Percentiles rank a stretch among this genome's conserved stretches.
Evolutionary conservation across 179 eudicot genomes (phyloP).

Genomic region (Drosera spatulata): DNA sequence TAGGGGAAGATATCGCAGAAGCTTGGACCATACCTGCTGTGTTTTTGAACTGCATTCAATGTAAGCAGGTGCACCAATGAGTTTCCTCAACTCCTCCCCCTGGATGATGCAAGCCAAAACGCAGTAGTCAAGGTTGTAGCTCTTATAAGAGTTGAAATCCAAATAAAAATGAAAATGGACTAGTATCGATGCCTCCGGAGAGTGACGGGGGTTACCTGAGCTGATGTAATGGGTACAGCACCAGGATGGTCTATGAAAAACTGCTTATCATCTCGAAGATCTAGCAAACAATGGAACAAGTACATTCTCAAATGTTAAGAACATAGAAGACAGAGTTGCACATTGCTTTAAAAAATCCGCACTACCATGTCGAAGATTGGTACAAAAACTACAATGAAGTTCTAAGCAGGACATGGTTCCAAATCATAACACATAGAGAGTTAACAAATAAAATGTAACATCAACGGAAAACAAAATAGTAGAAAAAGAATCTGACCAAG

Average conservation of each 20-base stretch:
- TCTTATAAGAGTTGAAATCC: neutral
- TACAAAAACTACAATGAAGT: too few relatives aligned
- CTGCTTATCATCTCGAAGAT: constrained; percentile 91
- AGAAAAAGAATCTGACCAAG: constrained; percentile 24
- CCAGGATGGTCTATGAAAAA: constrained; percentile 24
- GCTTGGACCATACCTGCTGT: constrained; percentile 43
- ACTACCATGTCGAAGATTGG: too few relatives aligned
- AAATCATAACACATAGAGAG: too few relatives aligned
- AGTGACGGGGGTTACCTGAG: constrained; percentile 35
- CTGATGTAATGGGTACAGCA: constrained; percentile 58
- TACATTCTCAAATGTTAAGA: constrained; percentile 4
- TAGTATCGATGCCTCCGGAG: neutral
- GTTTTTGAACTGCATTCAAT: constrained; percentile 91
- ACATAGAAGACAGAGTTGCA: neutral
- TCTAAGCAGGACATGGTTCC: too few relatives aligned
- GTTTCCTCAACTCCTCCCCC: constrained; percentile 83
- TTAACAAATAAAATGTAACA: too few relatives aligned
- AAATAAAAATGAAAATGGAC: neutral
- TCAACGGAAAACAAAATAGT: too few relatives aligned
- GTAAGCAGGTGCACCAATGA: constrained; percentile 72
- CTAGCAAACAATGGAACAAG: constrained; percentile 26
- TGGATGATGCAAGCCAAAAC: constrained; percentile 9
- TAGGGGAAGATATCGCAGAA: neutral
- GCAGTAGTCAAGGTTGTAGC: neutral
- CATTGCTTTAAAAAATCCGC: too few relatives aligned